These are phyloP conservation scores for Xerocomellus intermedius DNA, from an alignment of 768 basidiomycete species.

Conservation along the genomic window DNA sequence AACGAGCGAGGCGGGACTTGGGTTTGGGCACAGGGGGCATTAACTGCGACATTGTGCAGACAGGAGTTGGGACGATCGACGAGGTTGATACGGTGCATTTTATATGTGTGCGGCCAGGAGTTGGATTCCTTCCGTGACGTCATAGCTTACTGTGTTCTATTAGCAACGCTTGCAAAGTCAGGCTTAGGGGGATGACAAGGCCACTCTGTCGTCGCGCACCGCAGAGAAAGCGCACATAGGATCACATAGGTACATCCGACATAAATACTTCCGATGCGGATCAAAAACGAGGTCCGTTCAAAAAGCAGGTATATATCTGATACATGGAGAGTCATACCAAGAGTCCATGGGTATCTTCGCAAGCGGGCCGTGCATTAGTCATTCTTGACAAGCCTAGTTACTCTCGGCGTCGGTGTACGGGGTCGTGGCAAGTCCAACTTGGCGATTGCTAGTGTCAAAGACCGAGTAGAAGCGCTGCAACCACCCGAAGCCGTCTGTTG, in stretches of 20 bases:
- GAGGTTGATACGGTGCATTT: background rate
- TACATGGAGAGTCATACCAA: background rate
- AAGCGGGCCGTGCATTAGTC: background rate
- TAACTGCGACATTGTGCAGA: conserved; percentile 2
- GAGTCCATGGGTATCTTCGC: background rate
- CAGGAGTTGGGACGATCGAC: background rate
- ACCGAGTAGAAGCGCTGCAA: conserved; percentile 62
- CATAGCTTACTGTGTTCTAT: background rate
- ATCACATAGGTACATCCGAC: background rate
- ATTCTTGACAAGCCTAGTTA: conserved; percentile 25
- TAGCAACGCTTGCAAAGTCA: background rate
- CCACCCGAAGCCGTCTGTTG: conserved; percentile 53
- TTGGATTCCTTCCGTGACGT: background rate
- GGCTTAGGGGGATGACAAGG: background rate
- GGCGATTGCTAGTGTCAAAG: conserved; percentile 38
- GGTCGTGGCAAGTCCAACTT: conserved; percentile 29
- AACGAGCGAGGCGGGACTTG: conserved; percentile 30
- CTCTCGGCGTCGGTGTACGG: conserved; percentile 44
- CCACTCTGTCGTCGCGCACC: no score
- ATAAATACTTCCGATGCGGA: background rate
- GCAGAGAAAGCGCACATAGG: no score
- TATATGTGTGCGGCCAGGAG: background rate
- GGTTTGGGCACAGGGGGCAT: conserved; percentile 29
- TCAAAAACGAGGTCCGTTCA: background rate
- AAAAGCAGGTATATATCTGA: background rate